Base-by-base conservation (phyloP, 768 basidiomycete species). In the Xanthoconium stramineum region DNA sequence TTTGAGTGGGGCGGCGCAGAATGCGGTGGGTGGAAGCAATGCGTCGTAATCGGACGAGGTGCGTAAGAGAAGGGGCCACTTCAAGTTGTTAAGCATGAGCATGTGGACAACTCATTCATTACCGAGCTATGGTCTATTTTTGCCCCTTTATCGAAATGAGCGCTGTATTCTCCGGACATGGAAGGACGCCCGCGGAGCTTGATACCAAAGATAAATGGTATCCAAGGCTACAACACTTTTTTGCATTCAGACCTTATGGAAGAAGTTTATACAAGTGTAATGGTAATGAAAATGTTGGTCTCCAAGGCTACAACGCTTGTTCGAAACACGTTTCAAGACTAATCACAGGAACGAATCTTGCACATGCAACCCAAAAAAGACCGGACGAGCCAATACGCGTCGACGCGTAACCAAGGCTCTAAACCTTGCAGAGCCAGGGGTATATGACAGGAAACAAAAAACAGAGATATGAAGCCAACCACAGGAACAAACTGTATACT, bases 1-100 rank as follows among this genome's bases (percentile, higher is more conserved):
- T 67, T 17, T 62, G 70, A 53, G 33, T 70, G 30, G 56, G 74
- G 30, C 65, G 62, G 44, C 74, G 19, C 57, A 69, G 52, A 73
- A 74, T 17, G 71, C 74, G 2, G 74, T 73, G 3, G 69, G 70
- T 3, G 73, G 73, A 5, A 49, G 58, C 19, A 51, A 70, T 44
- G 57, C 74, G 19, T 24, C 24, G 24, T 24, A 24, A 4, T 24
- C 24, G 24, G 24, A 24, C 24, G 24, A 24, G 24, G 24, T 8
- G 40, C 24, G 9, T 3, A n/a, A 3, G 47, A 52, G 12, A 51
- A 50, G 48, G 15, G 10, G 47, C 33, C 29, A 29, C 33, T 8
- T 13, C 37, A 24, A 24, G 24, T 24, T 24, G 24, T 24, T 24
- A 4, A 4, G 48, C 33, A 12, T 35, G 12, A 6, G 20, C 14